A percentile compares a stretch with the other conserved stretches of the same genome.
Evolutionary conservation across 2,329 filamentous ascomycete genomes (phyloP).

Genomic region (Penicillium brevicompactum): DNA sequence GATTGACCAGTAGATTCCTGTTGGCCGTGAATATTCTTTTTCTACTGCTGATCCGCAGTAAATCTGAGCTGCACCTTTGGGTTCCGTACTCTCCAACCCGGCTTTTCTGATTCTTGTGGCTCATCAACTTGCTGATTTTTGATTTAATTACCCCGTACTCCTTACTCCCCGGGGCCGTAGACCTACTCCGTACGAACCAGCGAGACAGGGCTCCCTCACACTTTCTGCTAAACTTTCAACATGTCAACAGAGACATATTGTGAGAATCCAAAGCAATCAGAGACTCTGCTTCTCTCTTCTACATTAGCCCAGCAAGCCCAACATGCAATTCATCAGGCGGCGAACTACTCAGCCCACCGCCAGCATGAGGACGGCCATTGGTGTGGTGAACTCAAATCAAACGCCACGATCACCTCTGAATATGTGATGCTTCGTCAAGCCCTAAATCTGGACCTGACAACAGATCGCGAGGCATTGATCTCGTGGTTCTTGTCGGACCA

Average conservation of each 20-base stretch:
- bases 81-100: too few relatives aligned
- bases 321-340: not conserved
- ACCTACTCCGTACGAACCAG: not conserved
- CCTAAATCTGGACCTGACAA: slow-evolving; percentile 18
- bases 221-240: not conserved
- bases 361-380: slow-evolving; percentile 26
- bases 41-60: too few relatives aligned
- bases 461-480: slow-evolving; percentile 9
- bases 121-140: not conserved
- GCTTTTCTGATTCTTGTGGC: too few relatives aligned
- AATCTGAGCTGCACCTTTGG: too few relatives aligned
- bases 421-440: slow-evolving; percentile 30
- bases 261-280: not conserved
- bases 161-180: too few relatives aligned
- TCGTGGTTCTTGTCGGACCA: slow-evolving; percentile 22
- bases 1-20: too few relatives aligned
- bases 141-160: not conserved
- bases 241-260: not conserved
- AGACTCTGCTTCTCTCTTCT: not conserved
- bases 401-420: slow-evolving; percentile 30
- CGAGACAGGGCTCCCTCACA: not conserved
- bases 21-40: too few relatives aligned
- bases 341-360: not conserved
- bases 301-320: not conserved
- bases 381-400: slow-evolving; percentile 26